A percentile compares a stretch with the other conserved stretches of the same genome.
phyloP scores from a whole-genome alignment of 148 eudicot species.

The Salicornia ramosissima region DNA sequence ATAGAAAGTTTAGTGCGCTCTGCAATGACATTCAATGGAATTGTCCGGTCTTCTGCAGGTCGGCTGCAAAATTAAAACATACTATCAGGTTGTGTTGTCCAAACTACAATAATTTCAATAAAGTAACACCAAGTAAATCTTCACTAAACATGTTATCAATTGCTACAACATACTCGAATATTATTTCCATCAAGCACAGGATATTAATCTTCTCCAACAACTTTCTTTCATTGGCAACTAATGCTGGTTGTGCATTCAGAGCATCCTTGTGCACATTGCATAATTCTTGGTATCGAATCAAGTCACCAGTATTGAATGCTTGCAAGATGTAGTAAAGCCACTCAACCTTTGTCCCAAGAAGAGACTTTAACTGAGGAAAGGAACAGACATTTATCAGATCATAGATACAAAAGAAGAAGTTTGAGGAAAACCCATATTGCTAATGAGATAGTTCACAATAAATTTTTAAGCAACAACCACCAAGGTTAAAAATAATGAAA shows the following conservation, averaged over 20 bases:
- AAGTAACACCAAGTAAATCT: background rate
- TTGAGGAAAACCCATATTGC: background rate
- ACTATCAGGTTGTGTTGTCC: constrained; percentile 1
- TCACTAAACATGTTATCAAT: background rate
- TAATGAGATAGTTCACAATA: background rate
- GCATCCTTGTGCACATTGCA: constrained; percentile 79
- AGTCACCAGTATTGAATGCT: constrained; percentile 85
- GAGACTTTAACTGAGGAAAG: constrained; percentile 62
- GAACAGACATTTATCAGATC: constrained; percentile 13
- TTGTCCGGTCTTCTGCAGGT: constrained; percentile 81
- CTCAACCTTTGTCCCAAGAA: constrained; percentile 88
- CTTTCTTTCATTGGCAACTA: constrained; percentile 82
- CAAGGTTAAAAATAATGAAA: no score
- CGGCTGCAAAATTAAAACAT: constrained; percentile 54
- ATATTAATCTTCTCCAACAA: constrained; percentile 92
- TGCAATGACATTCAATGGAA: constrained; percentile 75
- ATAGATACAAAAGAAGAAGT: background rate
- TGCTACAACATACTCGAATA: constrained; percentile 54
- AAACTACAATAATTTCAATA: background rate
- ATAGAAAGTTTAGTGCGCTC: constrained; percentile 68
- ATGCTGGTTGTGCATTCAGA: constrained; percentile 79
- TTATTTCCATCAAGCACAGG: constrained; percentile 96
- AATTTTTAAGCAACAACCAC: background rate
- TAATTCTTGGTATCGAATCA: constrained; percentile 78
- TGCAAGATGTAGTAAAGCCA: constrained; percentile 91